These are phyloP conservation scores for Cryptomeria japonica DNA, from an alignment of 75 land plant genomes.

Conservation along the genomic window DNA sequence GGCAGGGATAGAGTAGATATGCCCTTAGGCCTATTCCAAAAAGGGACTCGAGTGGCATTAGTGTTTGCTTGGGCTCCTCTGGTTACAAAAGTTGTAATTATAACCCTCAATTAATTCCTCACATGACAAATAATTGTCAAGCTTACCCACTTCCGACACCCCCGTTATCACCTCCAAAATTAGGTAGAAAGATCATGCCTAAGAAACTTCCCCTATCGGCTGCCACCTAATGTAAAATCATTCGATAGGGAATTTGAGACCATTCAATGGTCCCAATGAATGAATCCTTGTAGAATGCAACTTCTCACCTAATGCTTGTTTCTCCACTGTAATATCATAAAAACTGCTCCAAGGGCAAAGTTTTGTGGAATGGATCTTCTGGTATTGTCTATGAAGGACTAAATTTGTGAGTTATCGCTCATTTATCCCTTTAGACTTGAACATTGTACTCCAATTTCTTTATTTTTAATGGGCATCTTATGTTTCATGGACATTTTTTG, in stretches of 20 bases:
- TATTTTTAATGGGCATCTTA: background rate
- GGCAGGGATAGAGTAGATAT: background rate
- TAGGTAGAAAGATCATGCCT: background rate
- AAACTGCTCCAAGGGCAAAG: conserved; percentile 15
- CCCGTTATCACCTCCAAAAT: conserved; percentile 8
- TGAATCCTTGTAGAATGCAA: background rate
- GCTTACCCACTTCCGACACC: conserved; percentile 13
- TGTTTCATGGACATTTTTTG: background rate
- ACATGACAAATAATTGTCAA: background rate
- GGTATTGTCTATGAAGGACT: conserved; percentile 37
- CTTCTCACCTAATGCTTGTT: background rate
- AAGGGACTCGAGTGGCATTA: background rate
- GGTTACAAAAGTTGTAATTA: background rate
- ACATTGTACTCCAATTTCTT: background rate
- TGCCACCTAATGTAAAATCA: background rate
- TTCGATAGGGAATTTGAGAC: background rate
- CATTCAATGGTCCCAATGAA: background rate
- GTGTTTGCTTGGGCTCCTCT: background rate
- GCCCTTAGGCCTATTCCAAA: background rate
- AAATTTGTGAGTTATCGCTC: conserved; percentile 18
- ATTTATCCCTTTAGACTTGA: background rate
- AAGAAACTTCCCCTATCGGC: conserved; percentile 10
- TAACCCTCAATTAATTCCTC: conserved; percentile 9
- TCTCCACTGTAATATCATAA: conserved; percentile 7
- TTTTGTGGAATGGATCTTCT: conserved; percentile 26